Percentiles rank a stretch among this genome's conserved stretches.
phyloP scores from a whole-genome alignment of 2,329 filamentous ascomycete species.

The Didymella sp. region DNA sequence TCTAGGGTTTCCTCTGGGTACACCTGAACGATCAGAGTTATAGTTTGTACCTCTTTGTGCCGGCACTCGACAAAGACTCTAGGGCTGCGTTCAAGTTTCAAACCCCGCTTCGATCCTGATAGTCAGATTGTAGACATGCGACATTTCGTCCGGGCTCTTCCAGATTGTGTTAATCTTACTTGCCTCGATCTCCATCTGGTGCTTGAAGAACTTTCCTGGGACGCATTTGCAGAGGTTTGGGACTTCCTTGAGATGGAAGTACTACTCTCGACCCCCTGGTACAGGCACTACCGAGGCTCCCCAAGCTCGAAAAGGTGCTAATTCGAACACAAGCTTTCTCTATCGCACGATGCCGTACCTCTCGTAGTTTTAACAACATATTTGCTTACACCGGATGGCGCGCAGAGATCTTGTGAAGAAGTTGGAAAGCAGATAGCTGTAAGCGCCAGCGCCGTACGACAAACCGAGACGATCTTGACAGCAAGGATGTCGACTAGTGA shows the following conservation, averaged over 20 bases:
- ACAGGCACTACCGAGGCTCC: not conserved
- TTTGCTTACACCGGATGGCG: not conserved
- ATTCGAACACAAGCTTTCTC: not conserved
- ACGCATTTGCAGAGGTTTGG: not conserved
- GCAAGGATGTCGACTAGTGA: not conserved
- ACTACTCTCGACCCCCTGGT: not conserved
- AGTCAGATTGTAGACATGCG: too few relatives aligned
- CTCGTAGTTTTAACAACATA: too few relatives aligned
- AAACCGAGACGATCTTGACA: not conserved
- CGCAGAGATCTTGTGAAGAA: not conserved
- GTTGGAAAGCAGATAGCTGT: not conserved
- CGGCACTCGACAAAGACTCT: too few relatives aligned
- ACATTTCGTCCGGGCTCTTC: not conserved
- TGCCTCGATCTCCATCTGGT: not conserved
- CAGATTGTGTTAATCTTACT: not conserved
- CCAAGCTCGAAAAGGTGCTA: not conserved
- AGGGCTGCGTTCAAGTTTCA: too few relatives aligned
- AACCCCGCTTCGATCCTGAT: too few relatives aligned
- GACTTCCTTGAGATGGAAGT: not conserved
- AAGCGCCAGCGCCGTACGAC: not conserved
- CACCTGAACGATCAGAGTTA: too few relatives aligned
- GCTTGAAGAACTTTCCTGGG: not conserved
- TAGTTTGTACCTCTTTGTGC: too few relatives aligned
- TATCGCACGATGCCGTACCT: too few relatives aligned
- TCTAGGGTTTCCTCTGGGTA: too few relatives aligned